These are phyloP conservation scores for Aureobasidium sp. DNA, from an alignment of 2,329 filamentous ascomycete genomes.

Conservation along the genomic window DNA sequence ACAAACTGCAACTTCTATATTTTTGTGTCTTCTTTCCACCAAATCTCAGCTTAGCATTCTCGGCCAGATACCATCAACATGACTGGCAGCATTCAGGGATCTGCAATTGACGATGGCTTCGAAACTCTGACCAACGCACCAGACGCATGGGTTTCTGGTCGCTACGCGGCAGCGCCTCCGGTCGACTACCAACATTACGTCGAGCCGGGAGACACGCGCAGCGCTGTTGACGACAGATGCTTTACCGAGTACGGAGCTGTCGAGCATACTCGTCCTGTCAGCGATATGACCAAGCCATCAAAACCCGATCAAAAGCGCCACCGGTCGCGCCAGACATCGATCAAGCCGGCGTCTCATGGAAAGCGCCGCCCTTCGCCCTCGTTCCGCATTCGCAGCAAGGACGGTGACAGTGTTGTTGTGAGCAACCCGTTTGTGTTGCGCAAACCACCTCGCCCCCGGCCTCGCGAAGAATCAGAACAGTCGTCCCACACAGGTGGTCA, in stretches of 20 bases:
- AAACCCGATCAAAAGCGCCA: not conserved
- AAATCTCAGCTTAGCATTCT: not conserved
- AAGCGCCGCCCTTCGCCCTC: conserved; percentile 4
- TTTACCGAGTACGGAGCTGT: not conserved
- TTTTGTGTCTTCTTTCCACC: not conserved
- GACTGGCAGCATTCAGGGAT: conserved; percentile 1
- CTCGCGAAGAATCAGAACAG: not conserved
- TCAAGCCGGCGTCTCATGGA: not conserved
- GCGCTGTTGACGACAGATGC: conserved; percentile 9
- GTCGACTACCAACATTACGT: conserved; percentile 6
- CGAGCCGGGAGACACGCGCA: conserved; percentile 7
- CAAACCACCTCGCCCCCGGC: not conserved
- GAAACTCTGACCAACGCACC: conserved; percentile 1
- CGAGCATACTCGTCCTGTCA: not conserved
- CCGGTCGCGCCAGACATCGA: not conserved
- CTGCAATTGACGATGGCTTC: conserved; percentile 12
- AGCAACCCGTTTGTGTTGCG: conserved; percentile 12
- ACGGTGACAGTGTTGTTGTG: conserved; percentile 17
- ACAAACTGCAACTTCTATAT: not conserved
- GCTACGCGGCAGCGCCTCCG: not conserved
- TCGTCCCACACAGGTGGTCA: not conserved
- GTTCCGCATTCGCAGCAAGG: conserved; percentile 14
- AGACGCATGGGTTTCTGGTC: not conserved
- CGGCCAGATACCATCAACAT: not conserved
- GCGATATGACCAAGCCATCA: not conserved